phyloP scores from a whole-genome alignment of 2,329 filamentous ascomycete species.

The Pleoardoris graminearum region DNA sequence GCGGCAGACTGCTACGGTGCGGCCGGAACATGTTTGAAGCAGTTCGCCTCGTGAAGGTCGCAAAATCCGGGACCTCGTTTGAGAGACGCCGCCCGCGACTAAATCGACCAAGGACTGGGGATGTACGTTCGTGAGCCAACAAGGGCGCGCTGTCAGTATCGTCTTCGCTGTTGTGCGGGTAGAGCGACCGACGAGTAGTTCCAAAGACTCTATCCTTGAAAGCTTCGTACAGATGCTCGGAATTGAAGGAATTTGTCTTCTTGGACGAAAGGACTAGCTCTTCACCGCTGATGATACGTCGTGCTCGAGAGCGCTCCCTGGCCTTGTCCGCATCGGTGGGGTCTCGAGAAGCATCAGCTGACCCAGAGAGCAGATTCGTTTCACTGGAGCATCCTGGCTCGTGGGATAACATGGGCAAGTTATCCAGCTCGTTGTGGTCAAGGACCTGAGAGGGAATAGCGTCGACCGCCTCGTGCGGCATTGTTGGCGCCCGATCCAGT shows the following conservation, averaged over 20 bases:
- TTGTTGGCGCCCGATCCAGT: slow-evolving; percentile 6
- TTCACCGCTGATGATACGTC: not conserved
- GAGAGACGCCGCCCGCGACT: not conserved
- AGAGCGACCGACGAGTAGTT: not conserved
- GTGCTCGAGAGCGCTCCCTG: not conserved
- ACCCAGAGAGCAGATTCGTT: not conserved
- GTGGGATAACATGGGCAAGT: not conserved
- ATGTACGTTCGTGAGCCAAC: not conserved
- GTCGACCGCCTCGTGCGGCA: not conserved
- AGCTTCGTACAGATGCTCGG: not conserved
- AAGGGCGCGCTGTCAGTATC: not conserved
- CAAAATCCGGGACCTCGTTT: too few species aligned
- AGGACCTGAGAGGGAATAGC: not conserved
- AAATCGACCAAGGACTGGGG: not conserved
- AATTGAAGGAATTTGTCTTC: not conserved
- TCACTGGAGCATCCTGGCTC: not conserved
- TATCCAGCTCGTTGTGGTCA: not conserved
- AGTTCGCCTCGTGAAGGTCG: too few species aligned
- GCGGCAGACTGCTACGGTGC: slow-evolving; percentile 30
- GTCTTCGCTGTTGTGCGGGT: not conserved
- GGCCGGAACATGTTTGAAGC: slow-evolving; percentile 21
- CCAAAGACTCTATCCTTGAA: slow-evolving; percentile 4
- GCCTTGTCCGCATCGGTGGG: not conserved
- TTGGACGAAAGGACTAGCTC: not conserved
- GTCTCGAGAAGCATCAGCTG: not conserved